Percentiles rank a stretch among this genome's conserved stretches.
Evolutionary conservation across 768 basidiomycete genomes (phyloP).

Genomic region (Amanita pseudoporphyria): DNA sequence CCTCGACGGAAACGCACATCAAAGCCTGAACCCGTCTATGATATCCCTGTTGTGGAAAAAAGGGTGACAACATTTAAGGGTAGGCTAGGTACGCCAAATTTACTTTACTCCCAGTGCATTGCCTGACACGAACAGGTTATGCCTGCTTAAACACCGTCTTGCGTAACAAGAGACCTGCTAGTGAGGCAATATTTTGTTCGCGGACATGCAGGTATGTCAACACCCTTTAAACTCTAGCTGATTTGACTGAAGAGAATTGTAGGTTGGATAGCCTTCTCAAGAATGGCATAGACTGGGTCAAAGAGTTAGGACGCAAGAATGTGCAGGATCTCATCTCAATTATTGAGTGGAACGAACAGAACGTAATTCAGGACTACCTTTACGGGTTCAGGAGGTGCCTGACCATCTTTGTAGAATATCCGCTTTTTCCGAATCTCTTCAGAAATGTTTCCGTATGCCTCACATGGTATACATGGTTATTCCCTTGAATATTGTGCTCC

Average conservation of each 20-base stretch:
- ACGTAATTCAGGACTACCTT: conserved; percentile 29
- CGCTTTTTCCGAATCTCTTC: conserved; percentile 85
- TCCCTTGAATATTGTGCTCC: conserved; percentile 62
- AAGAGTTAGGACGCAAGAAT: conserved; percentile 72
- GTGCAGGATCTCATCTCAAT: conserved; percentile 59
- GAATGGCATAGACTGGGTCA: conserved; percentile 74
- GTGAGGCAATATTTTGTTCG: conserved; percentile 64
- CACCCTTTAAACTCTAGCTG: not conserved
- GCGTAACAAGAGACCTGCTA: conserved; percentile 57
- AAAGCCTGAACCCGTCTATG: conserved; percentile 44
- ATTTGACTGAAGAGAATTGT: conserved; percentile 17
- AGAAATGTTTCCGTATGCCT: conserved; percentile 90
- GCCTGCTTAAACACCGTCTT: conserved; percentile 84
- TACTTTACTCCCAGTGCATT: not conserved
- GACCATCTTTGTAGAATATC: conserved; percentile 40
- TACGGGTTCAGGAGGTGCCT: not conserved
- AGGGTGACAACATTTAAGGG: conserved; percentile 66
- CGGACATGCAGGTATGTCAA: conserved; percentile 46
- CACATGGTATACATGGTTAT: conserved; percentile 75
- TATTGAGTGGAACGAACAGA: conserved; percentile 88
- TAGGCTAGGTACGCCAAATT: conserved; percentile 32
- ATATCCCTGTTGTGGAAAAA: conserved; percentile 62
- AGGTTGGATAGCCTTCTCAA: conserved; percentile 74
- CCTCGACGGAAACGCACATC: conserved; percentile 18
- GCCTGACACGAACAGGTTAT: conserved; percentile 36